Conservation (phyloP, 2,329 filamentous ascomycete genomes). For the Aspergillus phoenicis region DNA sequence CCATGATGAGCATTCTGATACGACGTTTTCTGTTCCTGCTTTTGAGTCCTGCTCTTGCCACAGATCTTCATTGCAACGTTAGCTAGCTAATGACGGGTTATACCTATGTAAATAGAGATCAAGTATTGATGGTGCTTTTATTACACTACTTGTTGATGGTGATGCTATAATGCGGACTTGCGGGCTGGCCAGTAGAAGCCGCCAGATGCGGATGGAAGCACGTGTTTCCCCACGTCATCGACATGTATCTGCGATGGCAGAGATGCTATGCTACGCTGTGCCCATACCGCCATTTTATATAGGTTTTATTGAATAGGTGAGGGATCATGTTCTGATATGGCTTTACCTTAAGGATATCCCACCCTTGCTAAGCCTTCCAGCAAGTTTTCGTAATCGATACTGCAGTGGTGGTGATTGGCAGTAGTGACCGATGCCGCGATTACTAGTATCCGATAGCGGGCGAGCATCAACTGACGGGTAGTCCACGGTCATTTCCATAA, state of each 20-base stretch:
- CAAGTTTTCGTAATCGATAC: not conserved
- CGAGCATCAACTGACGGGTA: not conserved
- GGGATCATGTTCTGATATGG: too few species aligned
- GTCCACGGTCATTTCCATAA: not conserved
- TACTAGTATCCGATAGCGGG: not conserved
- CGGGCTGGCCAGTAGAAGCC: slow-evolving; percentile 12
- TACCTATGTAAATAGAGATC: slow-evolving; percentile 14
- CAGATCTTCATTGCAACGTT: not conserved
- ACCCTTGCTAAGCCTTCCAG: not conserved
- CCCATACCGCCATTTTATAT: not conserved
- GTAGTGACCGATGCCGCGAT: not conserved
- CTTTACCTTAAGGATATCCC: not conserved
- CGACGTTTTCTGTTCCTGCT: not conserved
- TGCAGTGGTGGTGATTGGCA: not conserved
- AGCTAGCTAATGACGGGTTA: slow-evolving; percentile 1
- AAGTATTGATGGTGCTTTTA: not conserved
- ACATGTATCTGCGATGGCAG: not conserved
- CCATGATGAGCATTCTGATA: slow-evolving; percentile 4
- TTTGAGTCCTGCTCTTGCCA: not conserved
- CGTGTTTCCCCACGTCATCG: slow-evolving; percentile 24
- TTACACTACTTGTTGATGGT: not conserved
- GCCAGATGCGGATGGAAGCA: slow-evolving; percentile 23
- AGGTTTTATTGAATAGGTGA: too few species aligned
- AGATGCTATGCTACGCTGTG: not conserved
- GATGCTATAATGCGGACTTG: not conserved